These are phyloP conservation scores for Juncus effusus DNA, from an alignment of 176 grass and related monocot genomes.

Conservation along the genomic window DNA sequence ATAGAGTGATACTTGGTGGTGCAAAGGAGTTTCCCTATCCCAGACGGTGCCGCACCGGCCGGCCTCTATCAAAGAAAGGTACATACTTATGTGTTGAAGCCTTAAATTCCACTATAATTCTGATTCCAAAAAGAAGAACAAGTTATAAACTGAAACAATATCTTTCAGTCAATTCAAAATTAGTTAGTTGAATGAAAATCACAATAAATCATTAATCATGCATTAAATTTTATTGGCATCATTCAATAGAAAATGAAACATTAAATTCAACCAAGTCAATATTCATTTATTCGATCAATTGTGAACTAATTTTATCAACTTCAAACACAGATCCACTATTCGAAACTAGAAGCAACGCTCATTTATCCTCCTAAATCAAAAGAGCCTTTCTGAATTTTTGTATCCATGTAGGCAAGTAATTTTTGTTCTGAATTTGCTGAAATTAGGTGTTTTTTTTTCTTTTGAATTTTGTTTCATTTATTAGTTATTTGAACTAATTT, in stretches of 20 bases:
- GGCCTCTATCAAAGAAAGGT: conserved; percentile 41
- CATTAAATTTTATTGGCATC: not conserved
- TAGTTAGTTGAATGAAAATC: too few species aligned
- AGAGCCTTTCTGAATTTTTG: too few species aligned
- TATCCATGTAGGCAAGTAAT: too few species aligned
- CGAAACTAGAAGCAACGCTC: conserved; percentile 43
- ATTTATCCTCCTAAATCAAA: too few species aligned
- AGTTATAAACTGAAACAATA: not conserved
- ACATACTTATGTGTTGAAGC: too few species aligned
- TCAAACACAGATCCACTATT: conserved; percentile 38
- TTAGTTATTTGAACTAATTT: too few species aligned
- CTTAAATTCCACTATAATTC: too few species aligned
- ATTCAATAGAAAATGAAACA: conserved; percentile 1
- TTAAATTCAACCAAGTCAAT: not conserved
- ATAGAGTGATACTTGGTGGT: conserved; percentile 58
- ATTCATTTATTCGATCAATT: not conserved
- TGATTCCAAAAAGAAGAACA: too few species aligned
- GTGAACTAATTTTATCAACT: not conserved
- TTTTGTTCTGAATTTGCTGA: too few species aligned
- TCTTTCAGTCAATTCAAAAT: not conserved
- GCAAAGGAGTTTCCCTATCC: conserved; percentile 64
- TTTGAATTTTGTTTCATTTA: too few species aligned
- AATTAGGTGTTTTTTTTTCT: too few species aligned
- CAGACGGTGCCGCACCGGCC: conserved; percentile 67
- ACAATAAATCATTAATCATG: not conserved